phyloP scores from a whole-genome alignment of 2,329 filamentous ascomycete genomes.

The Geosmithia putterillii region DNA sequence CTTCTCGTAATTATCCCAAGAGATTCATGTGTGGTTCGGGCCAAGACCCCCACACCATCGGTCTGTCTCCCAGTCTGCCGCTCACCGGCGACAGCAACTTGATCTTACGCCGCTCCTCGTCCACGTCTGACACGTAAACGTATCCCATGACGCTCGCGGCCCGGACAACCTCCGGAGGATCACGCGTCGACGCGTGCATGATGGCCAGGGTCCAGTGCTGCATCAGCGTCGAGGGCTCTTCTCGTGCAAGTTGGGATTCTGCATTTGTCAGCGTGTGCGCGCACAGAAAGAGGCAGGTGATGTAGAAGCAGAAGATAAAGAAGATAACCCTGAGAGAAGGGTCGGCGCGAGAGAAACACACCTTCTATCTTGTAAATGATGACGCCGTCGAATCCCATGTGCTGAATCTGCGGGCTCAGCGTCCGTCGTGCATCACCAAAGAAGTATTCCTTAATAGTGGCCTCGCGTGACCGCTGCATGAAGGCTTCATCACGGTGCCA shows the following conservation, averaged over 20 bases:
- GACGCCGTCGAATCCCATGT: constrained; percentile 64
- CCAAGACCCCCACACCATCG: constrained; percentile 76
- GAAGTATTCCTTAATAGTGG: constrained; percentile 83
- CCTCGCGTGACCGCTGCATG: constrained; percentile 61
- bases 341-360: constrained; percentile 1
- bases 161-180: constrained; percentile 59
- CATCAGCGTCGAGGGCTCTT: constrained; percentile 54
- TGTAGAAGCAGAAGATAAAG: background rate
- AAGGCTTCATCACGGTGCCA: constrained; percentile 64
- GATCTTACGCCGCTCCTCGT: constrained; percentile 70
- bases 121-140: constrained; percentile 83
- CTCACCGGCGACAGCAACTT: constrained; percentile 76
- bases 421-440: constrained; percentile 71
- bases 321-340: background rate
- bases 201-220: constrained; percentile 77
- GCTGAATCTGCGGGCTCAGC: constrained; percentile 78
- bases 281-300: background rate
- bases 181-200: constrained; percentile 61
- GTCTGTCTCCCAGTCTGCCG: constrained; percentile 65
- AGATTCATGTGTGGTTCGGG: constrained; percentile 75
- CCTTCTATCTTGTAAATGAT: constrained; percentile 45
- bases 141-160: constrained; percentile 84
- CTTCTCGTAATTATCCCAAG: constrained; percentile 38
- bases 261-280: background rate
- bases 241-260: constrained; percentile 41